Conservation (phyloP, 805 yeast species). For the Sugiyamaella valdiviana region DNA sequence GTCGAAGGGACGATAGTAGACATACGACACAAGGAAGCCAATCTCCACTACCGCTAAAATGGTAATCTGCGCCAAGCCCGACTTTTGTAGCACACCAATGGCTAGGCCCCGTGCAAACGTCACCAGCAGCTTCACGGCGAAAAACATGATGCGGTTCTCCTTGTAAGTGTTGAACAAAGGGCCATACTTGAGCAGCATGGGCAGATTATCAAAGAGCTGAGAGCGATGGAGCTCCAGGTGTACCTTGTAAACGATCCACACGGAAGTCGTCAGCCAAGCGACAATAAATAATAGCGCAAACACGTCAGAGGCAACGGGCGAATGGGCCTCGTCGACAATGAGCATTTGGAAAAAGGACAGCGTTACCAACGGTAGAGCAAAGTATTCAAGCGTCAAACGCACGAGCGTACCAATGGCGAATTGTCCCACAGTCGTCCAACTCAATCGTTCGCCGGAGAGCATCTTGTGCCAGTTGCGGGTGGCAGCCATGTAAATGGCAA, state of each 20-base stretch:
- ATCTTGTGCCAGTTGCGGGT: constrained; percentile 13
- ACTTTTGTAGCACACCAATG: constrained; percentile 29
- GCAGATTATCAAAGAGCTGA: constrained; percentile 25
- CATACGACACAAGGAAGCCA: constrained; percentile 17
- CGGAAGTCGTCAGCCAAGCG: constrained; percentile 23
- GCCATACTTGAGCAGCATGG: constrained; percentile 26
- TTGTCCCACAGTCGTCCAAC: constrained; percentile 8
- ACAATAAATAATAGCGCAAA: constrained; percentile 26
- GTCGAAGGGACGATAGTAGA: constrained; percentile 25
- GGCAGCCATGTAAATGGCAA: not conserved
- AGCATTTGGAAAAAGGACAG: constrained; percentile 28
- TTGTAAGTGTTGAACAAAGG: constrained; percentile 30
- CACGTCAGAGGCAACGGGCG: constrained; percentile 23
- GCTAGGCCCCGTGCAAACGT: constrained; percentile 28
- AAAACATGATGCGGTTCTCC: constrained; percentile 19
- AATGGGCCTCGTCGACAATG: constrained; percentile 14
- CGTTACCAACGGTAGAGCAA: constrained; percentile 28
- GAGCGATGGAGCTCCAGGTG: constrained; percentile 14
- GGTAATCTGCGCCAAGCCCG: constrained; percentile 33
- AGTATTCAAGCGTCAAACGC: constrained; percentile 23
- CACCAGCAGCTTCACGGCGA: constrained; percentile 16
- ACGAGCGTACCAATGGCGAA: constrained; percentile 27
- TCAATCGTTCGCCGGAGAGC: constrained; percentile 1
- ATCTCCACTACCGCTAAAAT: constrained; percentile 28
- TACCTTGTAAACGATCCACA: constrained; percentile 12